Evolutionary conservation across 352 stramenopile species (phyloP).

Genomic region (Phytopythium mirpurense): DNA sequence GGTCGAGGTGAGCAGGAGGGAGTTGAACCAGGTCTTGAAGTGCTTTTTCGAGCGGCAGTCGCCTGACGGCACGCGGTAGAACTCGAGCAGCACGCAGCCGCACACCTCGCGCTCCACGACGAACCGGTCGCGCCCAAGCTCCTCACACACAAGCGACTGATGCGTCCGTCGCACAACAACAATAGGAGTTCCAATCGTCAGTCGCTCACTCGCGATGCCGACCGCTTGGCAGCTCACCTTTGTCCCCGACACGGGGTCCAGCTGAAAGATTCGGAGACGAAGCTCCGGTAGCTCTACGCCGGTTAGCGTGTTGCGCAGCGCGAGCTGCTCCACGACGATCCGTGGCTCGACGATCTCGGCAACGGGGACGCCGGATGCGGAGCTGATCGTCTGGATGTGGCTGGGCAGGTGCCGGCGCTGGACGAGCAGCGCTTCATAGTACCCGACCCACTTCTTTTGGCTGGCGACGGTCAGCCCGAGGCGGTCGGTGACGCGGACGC

Average conservation of each 20-base stretch:
- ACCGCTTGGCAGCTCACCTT: too few species aligned
- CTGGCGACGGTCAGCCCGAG: conserved; percentile 60
- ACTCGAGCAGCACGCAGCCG: conserved; percentile 58
- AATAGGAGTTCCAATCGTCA: too few species aligned
- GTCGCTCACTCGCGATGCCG: too few species aligned
- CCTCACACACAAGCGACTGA: conserved; percentile 36
- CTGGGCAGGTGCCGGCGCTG: conserved; percentile 6
- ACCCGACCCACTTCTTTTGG: conserved; percentile 69
- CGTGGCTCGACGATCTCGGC: conserved; percentile 16
- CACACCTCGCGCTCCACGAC: conserved; percentile 34
- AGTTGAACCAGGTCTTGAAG: conserved; percentile 78
- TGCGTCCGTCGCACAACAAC: too few species aligned
- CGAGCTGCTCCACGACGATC: conserved; percentile 29
- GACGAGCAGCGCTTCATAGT: conserved; percentile 36
- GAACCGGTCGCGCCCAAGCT: conserved; percentile 45
- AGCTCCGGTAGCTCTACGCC: conserved; percentile 28
- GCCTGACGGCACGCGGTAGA: conserved; percentile 29
- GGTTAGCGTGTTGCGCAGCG: conserved; percentile 37
- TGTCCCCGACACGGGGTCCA: conserved; percentile 15
- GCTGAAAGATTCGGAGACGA: conserved; percentile 41
- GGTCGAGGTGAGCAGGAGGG: conserved; percentile 25
- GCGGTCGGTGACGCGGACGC: conserved; percentile 46
- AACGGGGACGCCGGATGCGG: neutral
- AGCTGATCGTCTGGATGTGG: neutral
- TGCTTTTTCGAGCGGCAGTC: conserved; percentile 50